Evolutionary conservation across 306 rosid species (phyloP).

Genomic region (Castanospermum australe): DNA sequence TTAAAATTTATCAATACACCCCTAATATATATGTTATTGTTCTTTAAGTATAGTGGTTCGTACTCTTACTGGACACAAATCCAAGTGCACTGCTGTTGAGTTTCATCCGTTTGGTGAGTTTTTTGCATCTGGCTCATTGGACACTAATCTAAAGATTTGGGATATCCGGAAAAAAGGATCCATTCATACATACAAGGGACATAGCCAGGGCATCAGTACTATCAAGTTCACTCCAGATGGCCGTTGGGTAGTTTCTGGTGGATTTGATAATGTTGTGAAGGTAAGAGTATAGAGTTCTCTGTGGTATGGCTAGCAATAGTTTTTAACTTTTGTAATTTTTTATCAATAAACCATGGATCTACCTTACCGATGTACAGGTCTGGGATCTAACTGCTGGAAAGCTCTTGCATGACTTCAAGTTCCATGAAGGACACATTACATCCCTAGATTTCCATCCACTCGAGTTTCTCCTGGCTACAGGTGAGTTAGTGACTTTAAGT

Average conservation of each 20-base stretch:
- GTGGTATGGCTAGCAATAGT: constrained; percentile 16
- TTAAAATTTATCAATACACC: constrained; percentile 9
- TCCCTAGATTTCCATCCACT: constrained; percentile 94
- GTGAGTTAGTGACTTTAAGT: constrained; percentile 58
- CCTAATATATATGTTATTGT: constrained; percentile 48
- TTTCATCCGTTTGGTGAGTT: constrained; percentile 99
- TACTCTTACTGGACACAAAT: constrained; percentile 90
- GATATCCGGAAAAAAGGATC: constrained; percentile 94
- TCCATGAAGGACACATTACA: constrained; percentile 85
- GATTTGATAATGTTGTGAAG: constrained; percentile 89
- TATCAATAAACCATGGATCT: constrained; percentile 20
- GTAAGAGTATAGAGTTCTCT: constrained; percentile 39
- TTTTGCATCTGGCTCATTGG: constrained; percentile 94
- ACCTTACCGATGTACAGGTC: constrained; percentile 48
- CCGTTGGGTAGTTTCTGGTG: constrained; percentile 99
- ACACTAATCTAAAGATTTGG: constrained; percentile 87
- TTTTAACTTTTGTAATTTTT: not conserved
- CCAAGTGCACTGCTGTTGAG: constrained; percentile 86
- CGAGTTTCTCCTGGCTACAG: constrained; percentile 96
- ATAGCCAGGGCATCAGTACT: constrained; percentile 81
- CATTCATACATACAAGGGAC: constrained; percentile 96
- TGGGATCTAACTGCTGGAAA: constrained; percentile 99
- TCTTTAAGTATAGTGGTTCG: constrained; percentile 91
- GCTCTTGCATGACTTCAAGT: constrained; percentile 90
- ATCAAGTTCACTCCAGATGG: constrained; percentile 99